Evolutionary conservation across 345 rosid species (phyloP).

Genomic region (Aquilaria sinensis): DNA sequence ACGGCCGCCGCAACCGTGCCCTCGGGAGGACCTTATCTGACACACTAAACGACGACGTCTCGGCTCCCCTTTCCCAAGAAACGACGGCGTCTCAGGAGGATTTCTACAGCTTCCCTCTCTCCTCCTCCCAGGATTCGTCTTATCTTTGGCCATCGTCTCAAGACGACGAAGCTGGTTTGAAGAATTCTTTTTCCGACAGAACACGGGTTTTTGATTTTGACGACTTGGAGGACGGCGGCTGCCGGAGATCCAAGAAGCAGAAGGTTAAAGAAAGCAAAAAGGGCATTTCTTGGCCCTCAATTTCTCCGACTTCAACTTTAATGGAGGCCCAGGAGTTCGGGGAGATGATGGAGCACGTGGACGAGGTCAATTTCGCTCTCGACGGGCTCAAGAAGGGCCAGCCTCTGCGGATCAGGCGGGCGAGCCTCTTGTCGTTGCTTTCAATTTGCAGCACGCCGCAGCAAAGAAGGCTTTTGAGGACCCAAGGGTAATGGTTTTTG

Average conservation of each 20-base stretch:
- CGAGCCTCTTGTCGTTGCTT: slow-evolving; percentile 71
- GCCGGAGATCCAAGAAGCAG: slow-evolving; percentile 51
- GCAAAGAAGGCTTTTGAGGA: slow-evolving; percentile 76
- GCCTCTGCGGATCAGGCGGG: slow-evolving; percentile 75
- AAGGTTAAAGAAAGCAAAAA: slow-evolving; percentile 20
- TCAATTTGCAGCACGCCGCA: slow-evolving; percentile 65
- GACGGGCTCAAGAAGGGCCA: slow-evolving; percentile 86
- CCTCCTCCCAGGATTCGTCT: slow-evolving; percentile 67
- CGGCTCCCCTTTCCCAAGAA: slow-evolving; percentile 47
- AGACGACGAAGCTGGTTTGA: slow-evolving; percentile 19
- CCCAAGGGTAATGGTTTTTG: slow-evolving; percentile 45
- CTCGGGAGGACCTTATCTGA: slow-evolving; percentile 41
- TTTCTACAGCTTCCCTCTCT: slow-evolving; percentile 42
- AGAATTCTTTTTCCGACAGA: slow-evolving; percentile 16
- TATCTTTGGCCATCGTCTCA: slow-evolving; percentile 44
- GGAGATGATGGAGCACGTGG: slow-evolving; percentile 98
- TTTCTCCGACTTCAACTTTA: slow-evolving; percentile 57
- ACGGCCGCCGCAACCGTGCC: slow-evolving; percentile 84
- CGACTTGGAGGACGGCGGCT: slow-evolving; percentile 23
- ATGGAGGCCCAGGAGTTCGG: slow-evolving; percentile 98
- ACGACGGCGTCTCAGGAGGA: slow-evolving; percentile 45
- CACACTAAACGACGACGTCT: slow-evolving; percentile 33
- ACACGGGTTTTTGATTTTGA: slow-evolving; percentile 8
- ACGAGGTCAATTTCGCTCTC: slow-evolving; percentile 92
- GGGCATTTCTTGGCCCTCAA: slow-evolving; percentile 20